Base-by-base conservation (phyloP, 2,329 filamentous ascomycete species). In the Aspergillus novofumigatus region DNA sequence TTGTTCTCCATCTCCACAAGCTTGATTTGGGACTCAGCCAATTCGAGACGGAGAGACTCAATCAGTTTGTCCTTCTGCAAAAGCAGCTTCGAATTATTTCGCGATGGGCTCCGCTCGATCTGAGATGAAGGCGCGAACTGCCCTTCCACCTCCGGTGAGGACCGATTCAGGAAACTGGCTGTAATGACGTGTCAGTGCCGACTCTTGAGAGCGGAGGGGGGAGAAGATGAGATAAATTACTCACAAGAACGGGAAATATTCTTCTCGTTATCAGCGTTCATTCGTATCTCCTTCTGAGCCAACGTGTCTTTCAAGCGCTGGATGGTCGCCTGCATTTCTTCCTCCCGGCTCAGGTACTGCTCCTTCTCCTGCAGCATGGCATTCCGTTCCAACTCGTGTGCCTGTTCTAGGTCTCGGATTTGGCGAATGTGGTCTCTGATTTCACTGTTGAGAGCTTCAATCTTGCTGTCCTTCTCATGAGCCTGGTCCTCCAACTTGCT, bases 51-150 rank as follows among this genome's bases (percentile, higher is more conserved):
- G 60, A 99, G 81, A 10, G 89, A 91, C 73, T 97, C 93, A 66
- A 99, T 97, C 58, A 97, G 81, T 77, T 95, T 94, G 76, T 99
- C 94, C 74, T 97, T 99, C 73, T 97, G 92, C 65, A 95, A 82
- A 52, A 97, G 83, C 53, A 96, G 81, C 74, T 93, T 95, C 14
- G 92, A 95, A 75, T 89, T 93, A 72, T 90, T 95, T 62, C 89
- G 85, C 35, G 92, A 96, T 67, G 95, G 90, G 80, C 91, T 96
- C 62, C 91, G 88, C 67, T 93, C 87, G 54, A 96, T 77, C 3
- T 91, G 91, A 17, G 89, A 89, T 1, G 91, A 89, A 14, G 92
- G 92, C 8, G 92, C 92, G 69, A 97, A 97, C 67, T 90, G 90
- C 52, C 86, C 86, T 64, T 93, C 90, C 55, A 92, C 83, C 77